A percentile compares a stretch with the other conserved stretches of the same genome.
phyloP scores from a whole-genome alignment of 164 flowering plant species.

The Aristolochia californica region DNA sequence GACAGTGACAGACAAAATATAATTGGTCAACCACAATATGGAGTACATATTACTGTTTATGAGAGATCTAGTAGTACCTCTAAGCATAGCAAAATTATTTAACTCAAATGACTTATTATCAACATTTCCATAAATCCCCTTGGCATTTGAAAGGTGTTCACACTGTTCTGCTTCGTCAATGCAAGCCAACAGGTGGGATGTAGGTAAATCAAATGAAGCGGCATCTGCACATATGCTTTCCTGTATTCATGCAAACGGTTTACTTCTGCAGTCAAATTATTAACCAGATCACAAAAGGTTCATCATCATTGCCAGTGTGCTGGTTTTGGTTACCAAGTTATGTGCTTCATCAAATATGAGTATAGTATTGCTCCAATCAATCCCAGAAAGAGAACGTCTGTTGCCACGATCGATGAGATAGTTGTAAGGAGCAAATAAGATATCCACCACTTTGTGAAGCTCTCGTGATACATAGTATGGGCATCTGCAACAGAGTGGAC shows the following conservation, averaged over 20 bases:
- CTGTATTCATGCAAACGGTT: constrained; percentile 30
- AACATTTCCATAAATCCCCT: constrained; percentile 39
- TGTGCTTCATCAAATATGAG: constrained; percentile 99
- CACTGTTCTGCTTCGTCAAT: constrained; percentile 83
- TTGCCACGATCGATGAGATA: constrained; percentile 75
- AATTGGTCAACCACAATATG: neutral
- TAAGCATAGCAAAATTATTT: constrained; percentile 77
- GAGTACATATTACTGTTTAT: too few relatives aligned
- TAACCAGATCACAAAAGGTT: neutral
- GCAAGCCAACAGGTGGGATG: constrained; percentile 64
- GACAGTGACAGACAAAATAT: neutral
- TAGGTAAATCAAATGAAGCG: constrained; percentile 87
- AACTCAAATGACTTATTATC: constrained; percentile 62
- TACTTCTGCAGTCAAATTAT: neutral
- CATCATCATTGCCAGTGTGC: neutral
- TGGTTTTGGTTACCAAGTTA: constrained; percentile 50
- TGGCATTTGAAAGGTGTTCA: constrained; percentile 43
- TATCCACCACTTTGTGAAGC: constrained; percentile 77
- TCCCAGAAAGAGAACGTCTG: constrained; percentile 41
- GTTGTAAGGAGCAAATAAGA: constrained; percentile 91
- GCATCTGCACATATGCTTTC: constrained; percentile 96
- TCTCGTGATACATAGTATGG: constrained; percentile 89
- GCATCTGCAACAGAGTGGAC: constrained; percentile 42
- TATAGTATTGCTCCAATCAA: constrained; percentile 60
- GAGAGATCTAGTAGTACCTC: constrained; percentile 33